Percentiles rank a stretch among this genome's conserved stretches.
Conservation (phyloP, 345 rosid species). For the Mallotus nudiflorus region DNA sequence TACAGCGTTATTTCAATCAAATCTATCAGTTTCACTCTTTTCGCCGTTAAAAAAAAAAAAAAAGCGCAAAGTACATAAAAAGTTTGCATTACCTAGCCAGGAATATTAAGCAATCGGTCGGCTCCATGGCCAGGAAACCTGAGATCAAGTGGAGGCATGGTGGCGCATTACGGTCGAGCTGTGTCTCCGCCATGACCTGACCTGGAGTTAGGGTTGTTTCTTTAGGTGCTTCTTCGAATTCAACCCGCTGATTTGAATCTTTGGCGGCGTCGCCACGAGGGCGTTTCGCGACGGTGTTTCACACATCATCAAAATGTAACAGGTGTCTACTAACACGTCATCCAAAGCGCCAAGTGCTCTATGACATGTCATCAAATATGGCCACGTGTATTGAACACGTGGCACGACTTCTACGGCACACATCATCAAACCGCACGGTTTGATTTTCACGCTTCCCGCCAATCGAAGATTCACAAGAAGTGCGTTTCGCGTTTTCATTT, state of each 20-base stretch:
- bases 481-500: background rate
- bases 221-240: background rate
- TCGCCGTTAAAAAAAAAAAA: too few species aligned
- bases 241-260: background rate
- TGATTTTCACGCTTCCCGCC: slow-evolving; percentile 18
- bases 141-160: slow-evolving; percentile 53
- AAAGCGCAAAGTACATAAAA: too few species aligned
- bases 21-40: background rate
- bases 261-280: too few species aligned
- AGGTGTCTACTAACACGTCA: too few species aligned
- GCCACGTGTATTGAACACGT: too few species aligned
- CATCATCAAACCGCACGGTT: background rate
- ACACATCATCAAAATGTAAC: too few species aligned
- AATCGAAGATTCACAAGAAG: slow-evolving; percentile 3
- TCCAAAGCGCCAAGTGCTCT: too few species aligned
- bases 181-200: background rate
- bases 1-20: background rate
- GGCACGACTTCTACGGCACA: too few species aligned
- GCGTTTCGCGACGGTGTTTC: too few species aligned
- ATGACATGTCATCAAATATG: too few species aligned
- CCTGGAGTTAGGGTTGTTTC: background rate
- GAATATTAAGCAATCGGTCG: slow-evolving; percentile 46
- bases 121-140: slow-evolving; percentile 79
- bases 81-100: slow-evolving; percentile 47
- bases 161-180: slow-evolving; percentile 26